phyloP scores from a whole-genome alignment of 257 asterid genomes.

The Penstemon newberryi region DNA sequence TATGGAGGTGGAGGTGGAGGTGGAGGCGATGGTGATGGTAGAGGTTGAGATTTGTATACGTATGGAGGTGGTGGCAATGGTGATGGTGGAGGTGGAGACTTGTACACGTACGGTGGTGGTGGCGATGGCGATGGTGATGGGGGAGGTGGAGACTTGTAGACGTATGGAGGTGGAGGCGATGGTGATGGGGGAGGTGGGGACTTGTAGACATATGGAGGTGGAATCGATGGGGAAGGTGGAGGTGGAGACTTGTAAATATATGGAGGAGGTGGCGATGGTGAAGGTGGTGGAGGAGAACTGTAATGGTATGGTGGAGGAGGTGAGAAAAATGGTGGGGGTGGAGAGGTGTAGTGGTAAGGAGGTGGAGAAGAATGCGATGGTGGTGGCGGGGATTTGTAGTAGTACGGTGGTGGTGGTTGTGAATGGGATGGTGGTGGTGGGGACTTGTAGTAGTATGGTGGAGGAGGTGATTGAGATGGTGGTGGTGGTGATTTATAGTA shows the following conservation, averaged over 20 bases:
- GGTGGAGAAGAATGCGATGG: conserved; percentile 31
- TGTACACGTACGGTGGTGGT: conserved; percentile 20
- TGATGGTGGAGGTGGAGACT: conserved; percentile 39
- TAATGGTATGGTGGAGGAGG: conserved; percentile 38
- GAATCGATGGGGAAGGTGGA: not conserved
- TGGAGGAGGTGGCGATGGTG: conserved; percentile 25
- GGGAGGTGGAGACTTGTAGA: conserved; percentile 35
- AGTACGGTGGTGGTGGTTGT: conserved; percentile 21
- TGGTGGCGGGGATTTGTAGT: conserved; percentile 38
- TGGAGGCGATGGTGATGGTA: conserved; percentile 23
- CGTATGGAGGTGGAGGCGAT: conserved; percentile 32
- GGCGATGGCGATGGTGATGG: conserved; percentile 22
- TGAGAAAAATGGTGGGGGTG: conserved; percentile 23
- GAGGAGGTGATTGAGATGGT: conserved; percentile 3
- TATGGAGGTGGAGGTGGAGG: conserved; percentile 32
- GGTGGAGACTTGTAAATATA: conserved; percentile 32
- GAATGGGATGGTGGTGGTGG: conserved; percentile 31
- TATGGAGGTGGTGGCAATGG: conserved; percentile 26
- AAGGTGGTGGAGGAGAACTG: conserved; percentile 38
- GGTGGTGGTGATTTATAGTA: conserved; percentile 32
- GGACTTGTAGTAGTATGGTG: conserved; percentile 21
- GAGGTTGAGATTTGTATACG: conserved; percentile 39
- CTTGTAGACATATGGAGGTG: conserved; percentile 13
- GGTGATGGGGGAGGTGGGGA: conserved; percentile 25
- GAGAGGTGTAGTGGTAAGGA: conserved; percentile 25